A percentile compares a stretch with the other conserved stretches of the same genome.
These are phyloP conservation scores for Ganoderma meredithae DNA, from an alignment of 1,284 basidiomycete species.

Conservation along the genomic window DNA sequence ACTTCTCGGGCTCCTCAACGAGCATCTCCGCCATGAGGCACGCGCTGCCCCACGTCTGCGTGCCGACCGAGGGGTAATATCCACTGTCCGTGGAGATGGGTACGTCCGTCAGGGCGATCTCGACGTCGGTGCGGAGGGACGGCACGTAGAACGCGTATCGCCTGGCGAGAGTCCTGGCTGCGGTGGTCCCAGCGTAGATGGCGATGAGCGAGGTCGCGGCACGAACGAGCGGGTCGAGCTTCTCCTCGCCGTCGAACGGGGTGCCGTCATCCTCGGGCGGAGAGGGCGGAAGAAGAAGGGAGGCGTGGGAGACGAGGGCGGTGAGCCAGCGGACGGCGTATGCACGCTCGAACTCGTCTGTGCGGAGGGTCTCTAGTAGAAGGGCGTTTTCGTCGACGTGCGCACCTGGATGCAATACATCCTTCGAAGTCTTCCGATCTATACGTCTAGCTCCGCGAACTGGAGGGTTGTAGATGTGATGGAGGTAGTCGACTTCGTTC, in stretches of 20 bases:
- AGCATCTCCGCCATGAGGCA: conserved; percentile 86
- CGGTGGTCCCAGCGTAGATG: conserved; percentile 48
- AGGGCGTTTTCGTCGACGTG: conserved; percentile 22
- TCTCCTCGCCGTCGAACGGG: conserved; percentile 14
- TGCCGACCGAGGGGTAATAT: conserved; percentile 75
- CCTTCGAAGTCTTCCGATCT: conserved; percentile 12
- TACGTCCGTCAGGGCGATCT: conserved; percentile 72
- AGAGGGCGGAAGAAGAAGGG: conserved; percentile 27
- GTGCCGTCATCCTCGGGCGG: conserved; percentile 27
- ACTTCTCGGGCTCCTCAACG: conserved; percentile 61
- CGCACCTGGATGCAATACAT: neutral
- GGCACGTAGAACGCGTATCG: conserved; percentile 47
- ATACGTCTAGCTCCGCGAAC: conserved; percentile 50
- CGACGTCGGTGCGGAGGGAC: conserved; percentile 32
- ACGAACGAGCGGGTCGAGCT: conserved; percentile 47
- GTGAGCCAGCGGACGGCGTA: conserved; percentile 80
- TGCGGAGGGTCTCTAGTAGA: conserved; percentile 36
- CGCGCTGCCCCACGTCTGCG: conserved; percentile 92
- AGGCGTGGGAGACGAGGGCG: conserved; percentile 30
- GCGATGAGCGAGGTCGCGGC: conserved; percentile 61
- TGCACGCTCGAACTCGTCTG: conserved; percentile 72
- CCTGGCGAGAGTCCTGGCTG: conserved; percentile 50
- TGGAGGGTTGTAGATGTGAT: conserved; percentile 53
- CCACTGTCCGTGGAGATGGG: conserved; percentile 75
- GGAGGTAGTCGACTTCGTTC: conserved; percentile 49